Percentiles rank a stretch among this genome's conserved stretches.
phyloP scores from a whole-genome alignment of 2,329 filamentous ascomycete genomes.

The Aspergillus tanneri region DNA sequence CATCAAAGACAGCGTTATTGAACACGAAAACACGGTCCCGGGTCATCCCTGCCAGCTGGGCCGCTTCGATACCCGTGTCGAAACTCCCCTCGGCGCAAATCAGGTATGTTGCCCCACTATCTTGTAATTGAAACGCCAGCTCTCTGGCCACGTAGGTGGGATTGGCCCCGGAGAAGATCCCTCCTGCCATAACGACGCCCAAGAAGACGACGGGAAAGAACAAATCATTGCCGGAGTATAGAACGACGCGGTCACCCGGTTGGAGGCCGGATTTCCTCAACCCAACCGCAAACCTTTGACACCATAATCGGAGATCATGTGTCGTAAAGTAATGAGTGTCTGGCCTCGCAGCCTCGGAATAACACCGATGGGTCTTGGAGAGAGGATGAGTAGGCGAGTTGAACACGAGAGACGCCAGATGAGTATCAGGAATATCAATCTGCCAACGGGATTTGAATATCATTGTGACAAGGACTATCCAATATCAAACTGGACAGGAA shows the following conservation, averaged over 20 bases:
- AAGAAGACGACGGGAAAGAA: constrained; percentile 71
- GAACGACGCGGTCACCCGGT: constrained; percentile 67
- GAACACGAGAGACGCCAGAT: constrained; percentile 47
- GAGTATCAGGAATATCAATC: constrained; percentile 48
- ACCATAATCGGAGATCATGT: constrained; percentile 65
- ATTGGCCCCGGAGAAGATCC: constrained; percentile 75
- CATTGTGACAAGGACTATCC: too few relatives aligned
- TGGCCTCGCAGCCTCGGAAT: constrained; percentile 66
- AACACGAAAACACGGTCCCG: constrained; percentile 63
- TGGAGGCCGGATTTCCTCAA: constrained; percentile 63
- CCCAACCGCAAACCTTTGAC: constrained; percentile 70
- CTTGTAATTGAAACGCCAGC: constrained; percentile 70
- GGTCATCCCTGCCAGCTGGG: constrained; percentile 56
- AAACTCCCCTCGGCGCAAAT: constrained; percentile 59
- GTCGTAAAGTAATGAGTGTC: constrained; percentile 66
- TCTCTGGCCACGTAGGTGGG: constrained; percentile 68
- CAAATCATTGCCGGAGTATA: constrained; percentile 72
- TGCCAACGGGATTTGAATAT: constrained; percentile 53
- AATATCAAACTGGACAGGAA: too few relatives aligned
- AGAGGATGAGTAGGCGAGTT: constrained; percentile 49
- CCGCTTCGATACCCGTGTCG: constrained; percentile 65
- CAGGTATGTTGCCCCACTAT: constrained; percentile 67
- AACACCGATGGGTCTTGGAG: constrained; percentile 46
- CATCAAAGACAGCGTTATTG: constrained; percentile 56
- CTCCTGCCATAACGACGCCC: constrained; percentile 74